Base-by-base conservation (phyloP, 73 alveolate species). In the Urostyla sp. region DNA sequence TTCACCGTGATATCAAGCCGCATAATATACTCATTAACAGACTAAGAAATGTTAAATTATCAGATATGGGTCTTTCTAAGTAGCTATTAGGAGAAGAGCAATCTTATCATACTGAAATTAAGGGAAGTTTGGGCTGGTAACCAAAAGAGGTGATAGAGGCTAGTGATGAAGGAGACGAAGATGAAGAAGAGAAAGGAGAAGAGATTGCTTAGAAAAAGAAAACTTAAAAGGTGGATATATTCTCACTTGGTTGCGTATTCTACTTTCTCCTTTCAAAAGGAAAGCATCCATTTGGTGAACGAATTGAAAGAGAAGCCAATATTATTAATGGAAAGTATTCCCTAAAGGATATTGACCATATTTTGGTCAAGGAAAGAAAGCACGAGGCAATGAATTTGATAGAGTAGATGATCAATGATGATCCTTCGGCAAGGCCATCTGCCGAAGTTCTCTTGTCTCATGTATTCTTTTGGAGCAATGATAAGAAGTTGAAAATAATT, bases 1-100 rank as follows among this genome's bases (percentile, higher is more conserved):
- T 94, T 30, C 99, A 95, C 86, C 57, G 98, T 52, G 99, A 94
- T 78, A 79, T 95, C 55, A 94, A 93, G 58, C 99, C 98, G 11
- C 78, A 75, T 52, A 95, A 95, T 81, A 84, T 95, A 16, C 82
- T 95, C 21, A 74, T 95, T 80, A 89, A 83, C 32, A 90, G 85
- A 63, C 86, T 87, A 48, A 72, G 75, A 35, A 44, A 74, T 23
- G 91, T 87, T 34, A 95, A 95, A 81, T 66, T 95, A 32, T 92
- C 97, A 0, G 98, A 95, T 80, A 89, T 95, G 87, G 98, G 97
- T 0, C 88, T 91, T 7, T 87, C 98, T 20, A 94, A 88, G 24
- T 16, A 83, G 46, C 56, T 91, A 0, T 69, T 78, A 38, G 72
- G 80, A 13, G 63, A 75, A 50, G 26, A 60, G 46, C 10, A 27